phyloP scores from a whole-genome alignment of 306 rosid species.

The Vachellia collinsii region DNA sequence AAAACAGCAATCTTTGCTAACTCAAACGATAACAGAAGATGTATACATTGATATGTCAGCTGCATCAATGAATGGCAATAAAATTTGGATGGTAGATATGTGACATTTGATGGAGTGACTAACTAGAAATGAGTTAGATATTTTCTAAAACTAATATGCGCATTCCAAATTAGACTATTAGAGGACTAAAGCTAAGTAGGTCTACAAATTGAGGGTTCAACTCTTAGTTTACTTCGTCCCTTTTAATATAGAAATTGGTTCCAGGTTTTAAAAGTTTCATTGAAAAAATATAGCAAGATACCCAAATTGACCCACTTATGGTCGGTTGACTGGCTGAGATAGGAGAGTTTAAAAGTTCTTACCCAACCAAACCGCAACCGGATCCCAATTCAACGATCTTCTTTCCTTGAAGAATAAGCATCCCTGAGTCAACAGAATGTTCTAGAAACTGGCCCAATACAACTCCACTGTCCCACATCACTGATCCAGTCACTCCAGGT shows the following conservation, averaged over 20 bases:
- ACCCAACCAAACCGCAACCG: slow-evolving; percentile 91
- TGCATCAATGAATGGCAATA: not conserved
- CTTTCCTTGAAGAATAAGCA: slow-evolving; percentile 67
- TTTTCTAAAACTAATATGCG: not conserved
- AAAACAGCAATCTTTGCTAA: not conserved
- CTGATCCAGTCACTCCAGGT: slow-evolving; percentile 90
- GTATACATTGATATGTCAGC: not conserved
- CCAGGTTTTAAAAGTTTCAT: not conserved
- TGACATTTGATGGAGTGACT: not conserved
- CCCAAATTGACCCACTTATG: slow-evolving; percentile 19
- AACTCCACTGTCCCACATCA: slow-evolving; percentile 92
- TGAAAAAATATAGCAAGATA: not conserved
- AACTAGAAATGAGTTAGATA: not conserved
- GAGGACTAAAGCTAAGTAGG: not conserved
- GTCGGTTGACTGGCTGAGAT: slow-evolving; percentile 4
- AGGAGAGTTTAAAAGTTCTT: slow-evolving; percentile 29
- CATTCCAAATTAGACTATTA: not conserved
- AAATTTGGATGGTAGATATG: not conserved
- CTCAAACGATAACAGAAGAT: not conserved
- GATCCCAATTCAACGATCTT: slow-evolving; percentile 79
- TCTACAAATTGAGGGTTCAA: not conserved
- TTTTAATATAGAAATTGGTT: not conserved
- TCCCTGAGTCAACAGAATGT: slow-evolving; percentile 71
- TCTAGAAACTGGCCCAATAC: slow-evolving; percentile 79
- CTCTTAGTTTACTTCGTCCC: not conserved